These are phyloP conservation scores for Amanita fuliginea DNA, from an alignment of 768 basidiomycete species.

Conservation along the genomic window DNA sequence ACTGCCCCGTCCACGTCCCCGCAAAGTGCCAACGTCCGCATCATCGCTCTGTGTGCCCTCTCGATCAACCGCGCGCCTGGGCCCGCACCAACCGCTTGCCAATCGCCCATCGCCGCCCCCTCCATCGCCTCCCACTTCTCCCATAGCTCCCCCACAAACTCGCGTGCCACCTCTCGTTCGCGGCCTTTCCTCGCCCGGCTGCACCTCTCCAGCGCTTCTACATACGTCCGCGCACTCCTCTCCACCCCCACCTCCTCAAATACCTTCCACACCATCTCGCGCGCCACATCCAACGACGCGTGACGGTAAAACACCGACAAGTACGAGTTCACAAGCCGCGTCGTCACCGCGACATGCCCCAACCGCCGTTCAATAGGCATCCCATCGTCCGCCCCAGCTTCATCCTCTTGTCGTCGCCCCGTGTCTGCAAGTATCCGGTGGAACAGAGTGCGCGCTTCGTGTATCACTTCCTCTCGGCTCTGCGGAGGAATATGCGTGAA, in stretches of 20 bases:
- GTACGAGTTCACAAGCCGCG: constrained; percentile 70
- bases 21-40: constrained; percentile 54
- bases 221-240: constrained; percentile 44
- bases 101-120: constrained; percentile 17
- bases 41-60: constrained; percentile 54
- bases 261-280: constrained; percentile 37
- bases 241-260: constrained; percentile 31
- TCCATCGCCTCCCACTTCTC: constrained; percentile 46
- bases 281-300: constrained; percentile 33
- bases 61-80: constrained; percentile 45
- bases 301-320: constrained; percentile 63
- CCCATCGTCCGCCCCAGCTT: background rate
- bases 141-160: constrained; percentile 59
- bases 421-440: constrained; percentile 40
- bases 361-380: constrained; percentile 30
- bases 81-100: too few relatives aligned
- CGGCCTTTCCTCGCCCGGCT: constrained; percentile 26
- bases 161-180: constrained; percentile 36
- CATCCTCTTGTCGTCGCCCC: background rate
- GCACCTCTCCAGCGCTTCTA: constrained; percentile 63
- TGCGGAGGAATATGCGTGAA: constrained; percentile 61
- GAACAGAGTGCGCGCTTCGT: constrained; percentile 61
- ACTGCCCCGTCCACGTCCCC: constrained; percentile 43
- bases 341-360: constrained; percentile 39
- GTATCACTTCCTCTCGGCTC: constrained; percentile 56